Conservation (phyloP, 371 early-diverging fungal genomes). For the Rhizopus delemar region DNA sequence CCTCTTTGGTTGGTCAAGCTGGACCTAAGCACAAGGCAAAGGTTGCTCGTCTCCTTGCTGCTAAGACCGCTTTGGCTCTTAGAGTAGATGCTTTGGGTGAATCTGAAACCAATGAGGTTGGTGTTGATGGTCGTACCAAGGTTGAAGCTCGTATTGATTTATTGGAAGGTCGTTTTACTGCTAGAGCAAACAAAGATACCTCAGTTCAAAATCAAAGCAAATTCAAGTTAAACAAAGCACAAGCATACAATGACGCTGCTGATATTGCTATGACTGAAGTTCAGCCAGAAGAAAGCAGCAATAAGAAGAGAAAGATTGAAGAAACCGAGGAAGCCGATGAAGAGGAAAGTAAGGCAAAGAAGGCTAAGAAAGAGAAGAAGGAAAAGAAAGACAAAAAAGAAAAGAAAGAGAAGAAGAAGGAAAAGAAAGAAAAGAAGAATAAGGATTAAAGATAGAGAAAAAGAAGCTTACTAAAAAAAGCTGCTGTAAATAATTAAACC, state of each 20-base stretch:
- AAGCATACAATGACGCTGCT: slow-evolving; percentile 40
- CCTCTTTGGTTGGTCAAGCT: slow-evolving; percentile 87
- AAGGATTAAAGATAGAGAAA: slow-evolving; percentile 18
- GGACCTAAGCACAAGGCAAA: slow-evolving; percentile 89
- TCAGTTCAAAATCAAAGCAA: slow-evolving; percentile 73
- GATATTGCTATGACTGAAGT: slow-evolving; percentile 44
- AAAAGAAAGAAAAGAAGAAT: slow-evolving; percentile 34
- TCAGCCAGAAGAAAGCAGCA: slow-evolving; percentile 24
- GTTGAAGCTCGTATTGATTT: slow-evolving; percentile 85
- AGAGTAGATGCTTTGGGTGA: slow-evolving; percentile 97
- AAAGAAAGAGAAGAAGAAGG: slow-evolving; percentile 57
- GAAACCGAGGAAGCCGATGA: slow-evolving; percentile 48
- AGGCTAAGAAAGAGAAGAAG: slow-evolving; percentile 53
- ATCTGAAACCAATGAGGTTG: slow-evolving; percentile 75
- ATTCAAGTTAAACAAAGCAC: slow-evolving; percentile 55
- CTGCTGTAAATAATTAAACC: slow-evolving; percentile 3
- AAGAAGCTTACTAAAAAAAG: slow-evolving; percentile 2
- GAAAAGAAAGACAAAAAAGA: slow-evolving; percentile 62
- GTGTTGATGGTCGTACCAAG: slow-evolving; percentile 82
- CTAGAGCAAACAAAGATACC: slow-evolving; percentile 56
- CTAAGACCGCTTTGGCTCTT: slow-evolving; percentile 90
- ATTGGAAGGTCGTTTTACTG: slow-evolving; percentile 71
- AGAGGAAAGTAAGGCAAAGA: slow-evolving; percentile 49
- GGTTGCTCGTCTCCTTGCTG: slow-evolving; percentile 89
- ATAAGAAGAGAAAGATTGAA: slow-evolving; percentile 49